Percentiles rank a stretch among this genome's conserved stretches.
Conservation (phyloP, 192 early-diverging fungal genomes). For the Backusella morwellensis region DNA sequence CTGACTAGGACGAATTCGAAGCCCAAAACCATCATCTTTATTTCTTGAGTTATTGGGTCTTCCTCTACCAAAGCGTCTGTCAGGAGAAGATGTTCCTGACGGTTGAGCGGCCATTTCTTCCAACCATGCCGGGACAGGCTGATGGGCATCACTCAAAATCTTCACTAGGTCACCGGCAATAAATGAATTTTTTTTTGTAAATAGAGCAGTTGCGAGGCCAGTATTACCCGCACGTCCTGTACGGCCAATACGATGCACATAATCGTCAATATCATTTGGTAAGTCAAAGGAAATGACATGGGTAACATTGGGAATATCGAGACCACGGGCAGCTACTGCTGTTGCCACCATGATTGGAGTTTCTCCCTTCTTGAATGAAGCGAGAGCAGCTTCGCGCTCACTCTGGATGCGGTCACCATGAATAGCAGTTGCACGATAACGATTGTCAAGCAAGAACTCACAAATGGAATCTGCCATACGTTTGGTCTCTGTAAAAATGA, state of each 20-base stretch:
- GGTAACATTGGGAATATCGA: conserved; percentile 82
- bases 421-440: conserved; percentile 86
- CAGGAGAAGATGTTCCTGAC: not conserved
- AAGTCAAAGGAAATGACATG: conserved; percentile 96
- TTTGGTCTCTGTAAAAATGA: conserved; percentile 95
- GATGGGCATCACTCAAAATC: conserved; percentile 87
- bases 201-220: conserved; percentile 90
- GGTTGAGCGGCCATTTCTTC: conserved; percentile 45
- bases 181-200: conserved; percentile 76
- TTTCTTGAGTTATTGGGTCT: not conserved
- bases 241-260: conserved; percentile 96
- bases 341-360: conserved; percentile 95
- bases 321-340: conserved; percentile 94
- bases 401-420: conserved; percentile 97
- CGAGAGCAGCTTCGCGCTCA: conserved; percentile 94
- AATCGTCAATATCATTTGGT: conserved; percentile 94
- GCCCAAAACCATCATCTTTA: not conserved
- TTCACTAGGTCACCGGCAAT: conserved; percentile 81
- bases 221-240: conserved; percentile 95
- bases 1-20: not conserved
- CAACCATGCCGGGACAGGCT: conserved; percentile 87
- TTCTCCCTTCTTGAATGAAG: conserved; percentile 81
- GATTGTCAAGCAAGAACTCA: conserved; percentile 75
- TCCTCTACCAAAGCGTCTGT: not conserved
- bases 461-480: conserved; percentile 87